Base-by-base conservation (phyloP, 257 asterid genomes). In the Catharanthus roseus region DNA sequence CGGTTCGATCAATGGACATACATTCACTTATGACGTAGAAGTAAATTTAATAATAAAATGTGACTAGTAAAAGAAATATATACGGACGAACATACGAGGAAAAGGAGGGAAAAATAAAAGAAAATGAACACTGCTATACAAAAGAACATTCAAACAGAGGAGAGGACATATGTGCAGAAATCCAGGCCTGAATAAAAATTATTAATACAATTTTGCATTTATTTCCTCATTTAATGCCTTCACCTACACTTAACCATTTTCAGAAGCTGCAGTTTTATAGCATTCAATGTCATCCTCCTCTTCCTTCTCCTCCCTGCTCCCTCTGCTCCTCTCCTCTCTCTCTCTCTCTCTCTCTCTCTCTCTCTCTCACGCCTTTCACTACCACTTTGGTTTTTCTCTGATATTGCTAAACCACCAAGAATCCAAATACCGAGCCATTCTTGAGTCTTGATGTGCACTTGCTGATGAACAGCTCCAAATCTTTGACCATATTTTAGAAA, bases 171-270 rank as follows among this genome's bases (percentile, higher is more conserved):
- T 77, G 75, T 72, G 85, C 81, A 80, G 82, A 70, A 75, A 77
- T 77, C 61, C 87, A 79, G 85, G 79, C 77, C 73, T 49, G 76
- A 71, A 79, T 78, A 81, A 57, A 71, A 62, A 23, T 31, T 28
- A 33, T 71, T 72, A 38, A 3, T 8, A 38, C 73, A 77, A 74
- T 68, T 61, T 62, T 62, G 74, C 79, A 79, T 71, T 81, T 67
- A 80, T 57, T 73, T 62, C 50, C 70, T 54, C 84, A 84, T 81
- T 84, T 71, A 84, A 76, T 84, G 82, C 76, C 78, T 72, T 79
- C 86, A 84, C 86, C 88, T 60, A 79, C 81, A 75, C 83, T 63
- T 44, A 47, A 72, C 61, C 74, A 70, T 74, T 77, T 77, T 72
- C 67, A 74, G 82, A 77, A 78, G 75, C 77, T 71, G 71, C 82